Conservation (phyloP, 1,284 basidiomycete genomes). For the Marasmius sp. region DNA sequence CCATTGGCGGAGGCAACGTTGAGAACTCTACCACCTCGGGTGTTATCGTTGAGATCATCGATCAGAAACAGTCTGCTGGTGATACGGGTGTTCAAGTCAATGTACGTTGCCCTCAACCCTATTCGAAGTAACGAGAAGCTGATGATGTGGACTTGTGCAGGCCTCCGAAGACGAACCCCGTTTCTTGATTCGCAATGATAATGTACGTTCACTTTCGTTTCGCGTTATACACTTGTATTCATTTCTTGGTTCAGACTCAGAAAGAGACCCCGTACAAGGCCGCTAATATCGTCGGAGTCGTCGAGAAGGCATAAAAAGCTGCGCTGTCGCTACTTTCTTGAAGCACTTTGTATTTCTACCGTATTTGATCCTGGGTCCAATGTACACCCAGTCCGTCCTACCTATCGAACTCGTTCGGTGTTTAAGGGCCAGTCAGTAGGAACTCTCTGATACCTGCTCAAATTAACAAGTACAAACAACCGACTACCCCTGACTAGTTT, state of each 20-base stretch:
- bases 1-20: conserved; percentile 10
- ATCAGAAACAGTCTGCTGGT: conserved; percentile 2
- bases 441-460: too few relatives aligned
- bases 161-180: conserved; percentile 9
- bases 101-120: neutral
- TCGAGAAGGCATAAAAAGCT: neutral
- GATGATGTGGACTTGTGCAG: neutral
- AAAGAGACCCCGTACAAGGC: conserved; percentile 11
- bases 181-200: conserved; percentile 11
- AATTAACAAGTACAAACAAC: too few relatives aligned
- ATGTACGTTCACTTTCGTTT: neutral
- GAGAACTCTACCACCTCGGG: conserved; percentile 11
- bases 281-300: conserved; percentile 1
- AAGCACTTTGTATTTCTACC: too few relatives aligned
- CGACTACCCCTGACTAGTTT: too few relatives aligned
- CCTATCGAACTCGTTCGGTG: too few relatives aligned
- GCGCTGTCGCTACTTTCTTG: neutral
- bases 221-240: neutral
- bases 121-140: too few relatives aligned
- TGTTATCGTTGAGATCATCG: conserved; percentile 1
- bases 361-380: too few relatives aligned
- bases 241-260: neutral
- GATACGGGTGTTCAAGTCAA: conserved; percentile 2
- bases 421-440: too few relatives aligned
- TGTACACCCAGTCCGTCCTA: too few relatives aligned